Base-by-base conservation (phyloP, 257 asterid species). In the Petrea volubilis region DNA sequence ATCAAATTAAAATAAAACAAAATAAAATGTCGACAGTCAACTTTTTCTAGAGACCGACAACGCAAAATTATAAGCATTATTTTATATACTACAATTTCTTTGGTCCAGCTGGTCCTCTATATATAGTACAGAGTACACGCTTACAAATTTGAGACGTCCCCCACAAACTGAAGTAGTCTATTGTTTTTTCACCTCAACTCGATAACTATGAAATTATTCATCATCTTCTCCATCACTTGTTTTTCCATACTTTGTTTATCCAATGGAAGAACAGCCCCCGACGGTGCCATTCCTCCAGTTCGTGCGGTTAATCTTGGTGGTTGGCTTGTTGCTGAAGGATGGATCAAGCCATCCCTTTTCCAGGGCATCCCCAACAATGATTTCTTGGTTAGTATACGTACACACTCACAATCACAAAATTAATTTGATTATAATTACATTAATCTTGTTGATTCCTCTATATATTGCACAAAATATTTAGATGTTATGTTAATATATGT, bases 301-400 rank as follows among this genome's bases (percentile, higher is more conserved):
- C 81, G 87, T 31, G 96, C 90, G 17, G 92, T 88, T 72, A 88
- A 80, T 60, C 90, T 88, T 13, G 96, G 96, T 10, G 92, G 96
- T 8, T 88, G 96, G 92, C 86, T 86, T 33, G 78, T 88, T 6
- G 79, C 87, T 0, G 92, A 86, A 81, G 90, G 90, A 24, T 86
- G 96, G 89, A 88, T 84, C 27, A 84, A 84, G 57, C 96, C 92
- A 5, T 84, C 96, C 12, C 86, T 88, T 44, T 88, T 88, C 60
- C 84, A 84, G 18, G 80, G 25, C 71, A 88, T 88, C 47, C 80
- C 86, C 4, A 88, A 88, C 76, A 84, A 61, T 17, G 92, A 88
- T 40, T 74, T 88, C 49, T 51, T 88, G 83, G 93, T 88, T 36
- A 1, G 72, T 75, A 23, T 21, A 10, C 6, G 2, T 10, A n/a